Conservation (phyloP, 2,329 filamentous ascomycete genomes). For the Cyphellophora europaea region DNA sequence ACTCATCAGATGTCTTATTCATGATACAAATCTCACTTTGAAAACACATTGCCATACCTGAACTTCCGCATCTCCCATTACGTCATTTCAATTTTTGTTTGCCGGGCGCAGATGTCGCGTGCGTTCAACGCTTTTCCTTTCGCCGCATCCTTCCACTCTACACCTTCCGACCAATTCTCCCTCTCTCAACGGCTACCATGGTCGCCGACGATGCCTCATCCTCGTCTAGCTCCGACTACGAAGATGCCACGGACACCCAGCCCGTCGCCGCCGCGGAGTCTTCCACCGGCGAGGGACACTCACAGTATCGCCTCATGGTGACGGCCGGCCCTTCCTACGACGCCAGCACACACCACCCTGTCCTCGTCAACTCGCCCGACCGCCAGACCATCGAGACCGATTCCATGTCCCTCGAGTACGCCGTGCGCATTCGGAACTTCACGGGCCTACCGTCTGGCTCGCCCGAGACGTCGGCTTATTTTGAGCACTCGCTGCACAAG, state of each 20-base stretch:
- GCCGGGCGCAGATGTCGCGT: too few species aligned
- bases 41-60: too few species aligned
- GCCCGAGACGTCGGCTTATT: conserved; percentile 66
- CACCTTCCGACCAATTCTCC: too few species aligned
- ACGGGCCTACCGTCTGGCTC: conserved; percentile 61
- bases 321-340: conserved; percentile 76
- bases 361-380: conserved; percentile 64
- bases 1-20: too few species aligned
- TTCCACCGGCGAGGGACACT: conserved; percentile 5
- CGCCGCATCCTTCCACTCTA: too few species aligned
- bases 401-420: conserved; percentile 56
- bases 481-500: conserved; percentile 58
- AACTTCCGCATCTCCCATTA: too few species aligned
- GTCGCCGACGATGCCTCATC: conserved; percentile 7
- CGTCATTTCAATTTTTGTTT: too few species aligned
- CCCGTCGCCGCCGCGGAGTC: background rate
- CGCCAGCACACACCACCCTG: conserved; percentile 56
- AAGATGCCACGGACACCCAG: conserved; percentile 2
- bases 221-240: conserved; percentile 4
- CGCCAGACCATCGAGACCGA: conserved; percentile 47
- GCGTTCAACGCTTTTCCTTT: too few species aligned
- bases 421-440: conserved; percentile 63
- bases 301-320: conserved; percentile 62
- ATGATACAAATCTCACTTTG: too few species aligned
- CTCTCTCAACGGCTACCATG: too few species aligned